A percentile compares a stretch with the other conserved stretches of the same genome.
Conservation (phyloP, 352 stramenopile genomes). For the Pythium brassicae region DNA sequence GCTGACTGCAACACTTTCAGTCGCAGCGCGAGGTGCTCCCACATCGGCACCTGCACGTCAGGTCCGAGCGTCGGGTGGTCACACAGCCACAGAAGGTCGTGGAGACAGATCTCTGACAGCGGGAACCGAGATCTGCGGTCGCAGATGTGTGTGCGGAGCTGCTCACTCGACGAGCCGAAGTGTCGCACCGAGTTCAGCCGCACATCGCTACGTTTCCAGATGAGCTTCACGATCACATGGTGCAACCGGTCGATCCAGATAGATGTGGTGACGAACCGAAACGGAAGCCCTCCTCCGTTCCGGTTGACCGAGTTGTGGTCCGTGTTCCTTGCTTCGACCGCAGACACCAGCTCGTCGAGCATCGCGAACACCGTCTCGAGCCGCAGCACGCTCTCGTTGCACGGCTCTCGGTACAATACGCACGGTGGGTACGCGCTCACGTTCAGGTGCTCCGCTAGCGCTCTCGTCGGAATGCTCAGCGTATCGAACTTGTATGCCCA, state of each 20-base stretch:
- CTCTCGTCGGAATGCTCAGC: slow-evolving; percentile 17
- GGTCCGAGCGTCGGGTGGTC: slow-evolving; percentile 16
- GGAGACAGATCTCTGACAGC: slow-evolving; percentile 1
- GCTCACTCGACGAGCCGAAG: slow-evolving; percentile 4
- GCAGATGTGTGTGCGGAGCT: slow-evolving; percentile 20
- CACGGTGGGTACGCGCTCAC: slow-evolving; percentile 8
- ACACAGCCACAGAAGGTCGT: slow-evolving; percentile 21
- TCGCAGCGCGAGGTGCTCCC: slow-evolving; percentile 28
- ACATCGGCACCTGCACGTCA: slow-evolving; percentile 13
- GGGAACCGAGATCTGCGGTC: background rate
- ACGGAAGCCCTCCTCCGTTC: background rate
- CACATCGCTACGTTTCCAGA: slow-evolving; percentile 15
- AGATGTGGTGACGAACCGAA: slow-evolving; percentile 23
- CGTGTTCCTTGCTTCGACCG: slow-evolving; percentile 1
- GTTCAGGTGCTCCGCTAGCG: slow-evolving; percentile 11
- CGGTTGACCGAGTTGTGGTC: background rate
- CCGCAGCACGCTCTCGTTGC: slow-evolving; percentile 9
- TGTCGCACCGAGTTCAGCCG: slow-evolving; percentile 26
- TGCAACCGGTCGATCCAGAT: slow-evolving; percentile 39
- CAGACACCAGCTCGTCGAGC: slow-evolving; percentile 25
- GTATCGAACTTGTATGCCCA: slow-evolving; percentile 42
- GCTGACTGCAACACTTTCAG: slow-evolving; percentile 13
- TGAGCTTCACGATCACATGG: slow-evolving; percentile 19
- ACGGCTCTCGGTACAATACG: slow-evolving; percentile 7
- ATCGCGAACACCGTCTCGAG: slow-evolving; percentile 25